These are phyloP conservation scores for Didymella segeticola DNA, from an alignment of 2,329 filamentous ascomycete species.

Conservation along the genomic window DNA sequence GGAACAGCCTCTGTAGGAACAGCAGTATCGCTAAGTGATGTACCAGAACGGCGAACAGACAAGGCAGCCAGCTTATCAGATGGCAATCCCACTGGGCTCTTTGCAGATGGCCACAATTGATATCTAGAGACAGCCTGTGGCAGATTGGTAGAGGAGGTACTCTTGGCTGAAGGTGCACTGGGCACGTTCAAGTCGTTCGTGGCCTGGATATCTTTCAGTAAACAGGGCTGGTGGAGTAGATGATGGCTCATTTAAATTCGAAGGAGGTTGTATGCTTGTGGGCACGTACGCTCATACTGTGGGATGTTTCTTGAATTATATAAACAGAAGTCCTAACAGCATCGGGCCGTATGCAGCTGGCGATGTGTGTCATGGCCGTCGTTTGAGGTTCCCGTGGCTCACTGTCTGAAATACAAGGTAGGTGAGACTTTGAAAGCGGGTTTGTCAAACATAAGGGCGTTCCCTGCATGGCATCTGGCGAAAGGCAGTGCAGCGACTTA, in stretches of 20 bases:
- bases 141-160: constrained; percentile 37
- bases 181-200: constrained; percentile 28
- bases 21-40: constrained; percentile 51
- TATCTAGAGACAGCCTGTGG: constrained; percentile 40
- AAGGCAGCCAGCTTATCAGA: constrained; percentile 47
- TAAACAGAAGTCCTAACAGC: constrained; percentile 45
- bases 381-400: constrained; percentile 48
- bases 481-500: constrained; percentile 45
- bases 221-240: constrained; percentile 43
- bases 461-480: constrained; percentile 48
- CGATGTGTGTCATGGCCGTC: constrained; percentile 52
- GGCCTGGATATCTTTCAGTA: constrained; percentile 44
- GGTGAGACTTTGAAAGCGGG: constrained; percentile 49
- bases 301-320: constrained; percentile 49
- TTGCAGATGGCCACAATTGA: constrained; percentile 48
- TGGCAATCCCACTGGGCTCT: constrained; percentile 36
- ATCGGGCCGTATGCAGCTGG: constrained; percentile 50
- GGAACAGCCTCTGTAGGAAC: constrained; percentile 39
- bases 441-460: constrained; percentile 51
- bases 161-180: constrained; percentile 30
- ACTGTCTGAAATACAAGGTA: constrained; percentile 47
- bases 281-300: constrained; percentile 40
- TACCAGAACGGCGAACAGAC: constrained; percentile 47
- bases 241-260: constrained; percentile 40
- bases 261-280: constrained; percentile 22